Evolutionary conservation across 2,329 filamentous ascomycete genomes (phyloP), one percentile per base, ranked within the genome.

Genomic region (Penicillium sp.): DNA sequence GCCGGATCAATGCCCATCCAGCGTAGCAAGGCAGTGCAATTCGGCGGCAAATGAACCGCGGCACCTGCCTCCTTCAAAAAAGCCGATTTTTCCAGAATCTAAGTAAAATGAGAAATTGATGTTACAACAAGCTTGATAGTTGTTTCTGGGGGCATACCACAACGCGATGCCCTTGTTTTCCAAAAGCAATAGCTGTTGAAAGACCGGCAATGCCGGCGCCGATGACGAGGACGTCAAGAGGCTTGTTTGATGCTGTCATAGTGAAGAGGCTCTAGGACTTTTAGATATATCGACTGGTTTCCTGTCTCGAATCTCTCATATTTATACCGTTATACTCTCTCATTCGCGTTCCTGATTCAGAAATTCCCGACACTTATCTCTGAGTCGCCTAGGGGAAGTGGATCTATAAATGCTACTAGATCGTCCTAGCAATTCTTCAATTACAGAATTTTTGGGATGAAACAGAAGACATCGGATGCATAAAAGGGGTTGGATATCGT

Each of bases 141-240:
- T 21, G 12, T 21, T 29, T 2, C n/a, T 44, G 15, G n/a, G 9
- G 9, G 63, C 68, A 27, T 55, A 74, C 70, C 61, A 71, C 68
- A 23, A 74, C 70, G 25, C 65, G 64, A 59, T 74, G 71, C 0
- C 72, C 72, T 29, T 70, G 68, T 45, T 67, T 70, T 35, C 71
- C 66, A 6, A 74, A 50, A 3, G 70, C 70, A 58, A 73, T 73
- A 4, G 71, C 71, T 3, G 71, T 68, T 9, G 64, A 64, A 7
- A 75, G 61, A 7, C 72, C 72, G 33, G 71, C 70, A 52, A 75
- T 71, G 3, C 72, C 71, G 9, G 72, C 73, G 1, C 72, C 73
- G 31, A 74, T 62, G 6, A 75, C 61, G 3, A 70, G 49, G 8
- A 69, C 52, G 19, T 64, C 50, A 5, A 69, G 49, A n/a, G 55